A percentile compares a stretch with the other conserved stretches of the same genome.
These are phyloP conservation scores for Curvularia sp. DNA, from an alignment of 2,329 filamentous ascomycete species.

Conservation along the genomic window DNA sequence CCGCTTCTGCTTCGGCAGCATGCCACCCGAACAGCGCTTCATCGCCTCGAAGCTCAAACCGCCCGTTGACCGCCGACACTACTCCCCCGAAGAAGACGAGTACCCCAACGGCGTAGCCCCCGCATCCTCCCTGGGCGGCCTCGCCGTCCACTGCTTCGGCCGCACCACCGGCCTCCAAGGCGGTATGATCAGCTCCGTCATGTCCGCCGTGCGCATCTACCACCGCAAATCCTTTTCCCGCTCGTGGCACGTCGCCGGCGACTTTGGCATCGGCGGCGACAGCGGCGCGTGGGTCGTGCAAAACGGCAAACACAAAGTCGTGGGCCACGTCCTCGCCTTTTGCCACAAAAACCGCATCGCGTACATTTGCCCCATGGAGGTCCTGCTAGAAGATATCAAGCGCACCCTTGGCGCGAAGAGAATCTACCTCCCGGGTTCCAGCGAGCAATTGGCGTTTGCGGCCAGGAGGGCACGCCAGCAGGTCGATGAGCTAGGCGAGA, in stretches of 20 bases:
- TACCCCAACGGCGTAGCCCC: slow-evolving; percentile 67
- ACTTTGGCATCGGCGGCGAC: slow-evolving; percentile 79
- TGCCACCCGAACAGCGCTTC: slow-evolving; percentile 37
- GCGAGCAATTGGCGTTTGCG: slow-evolving; percentile 34
- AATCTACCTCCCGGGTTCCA: slow-evolving; percentile 72
- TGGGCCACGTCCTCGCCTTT: slow-evolving; percentile 90
- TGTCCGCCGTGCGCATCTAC: slow-evolving; percentile 86
- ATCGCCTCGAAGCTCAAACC: slow-evolving; percentile 44
- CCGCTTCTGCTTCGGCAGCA: slow-evolving; percentile 44
- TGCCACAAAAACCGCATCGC: slow-evolving; percentile 79
- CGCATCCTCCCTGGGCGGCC: slow-evolving; percentile 69
- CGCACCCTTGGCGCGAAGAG: slow-evolving; percentile 74
- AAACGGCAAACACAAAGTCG: slow-evolving; percentile 76
- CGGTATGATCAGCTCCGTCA: slow-evolving; percentile 76
- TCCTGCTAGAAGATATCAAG: slow-evolving; percentile 84
- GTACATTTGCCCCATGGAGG: slow-evolving; percentile 95
- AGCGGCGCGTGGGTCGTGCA: slow-evolving; percentile 93
- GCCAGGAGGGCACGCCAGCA: slow-evolving; percentile 15
- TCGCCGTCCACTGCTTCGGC: slow-evolving; percentile 86
- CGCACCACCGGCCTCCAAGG: slow-evolving; percentile 83
- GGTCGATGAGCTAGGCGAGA: slow-evolving; percentile 29
- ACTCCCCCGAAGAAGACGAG: slow-evolving; percentile 48
- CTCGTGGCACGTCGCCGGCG: slow-evolving; percentile 68
- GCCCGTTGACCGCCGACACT: slow-evolving; percentile 45
- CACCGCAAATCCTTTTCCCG: slow-evolving; percentile 82